A percentile compares a stretch with the other conserved stretches of the same genome.
phyloP scores from a whole-genome alignment of 1,139 yeast genomes.

The Saccharomyces hybrid region DNA sequence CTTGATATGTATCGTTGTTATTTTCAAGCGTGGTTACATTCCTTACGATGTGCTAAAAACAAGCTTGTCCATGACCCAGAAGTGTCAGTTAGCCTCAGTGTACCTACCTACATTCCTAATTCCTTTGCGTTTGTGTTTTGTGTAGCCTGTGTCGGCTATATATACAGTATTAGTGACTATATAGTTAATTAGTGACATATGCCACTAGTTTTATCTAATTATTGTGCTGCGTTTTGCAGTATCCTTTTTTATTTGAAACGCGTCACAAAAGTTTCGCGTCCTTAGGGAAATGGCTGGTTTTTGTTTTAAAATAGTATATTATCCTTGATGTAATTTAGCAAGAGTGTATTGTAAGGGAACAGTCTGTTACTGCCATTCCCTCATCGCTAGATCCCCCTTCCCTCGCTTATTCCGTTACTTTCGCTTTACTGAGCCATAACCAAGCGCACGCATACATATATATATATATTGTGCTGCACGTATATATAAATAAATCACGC shows the following conservation, averaged over 20 bases:
- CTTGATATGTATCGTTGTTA: slow-evolving; percentile 21
- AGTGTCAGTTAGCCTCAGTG: slow-evolving; percentile 16
- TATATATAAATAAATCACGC: neutral
- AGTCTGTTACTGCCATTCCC: neutral
- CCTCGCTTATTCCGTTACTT: neutral
- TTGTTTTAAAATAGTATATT: neutral
- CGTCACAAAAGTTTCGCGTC: slow-evolving; percentile 1
- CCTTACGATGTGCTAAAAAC: slow-evolving; percentile 14
- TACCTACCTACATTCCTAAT: slow-evolving; percentile 28
- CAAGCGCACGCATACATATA: neutral
- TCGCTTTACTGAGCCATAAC: neutral
- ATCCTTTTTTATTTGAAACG: neutral
- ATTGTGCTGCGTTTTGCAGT: neutral
- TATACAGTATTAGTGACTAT: neutral
- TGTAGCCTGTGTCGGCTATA: slow-evolving; percentile 2
- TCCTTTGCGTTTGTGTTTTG: slow-evolving; percentile 21
- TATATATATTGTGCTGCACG: neutral
- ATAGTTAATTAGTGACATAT: neutral
- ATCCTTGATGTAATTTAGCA: neutral
- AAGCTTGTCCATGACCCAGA: slow-evolving; percentile 12
- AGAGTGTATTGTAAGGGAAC: neutral
- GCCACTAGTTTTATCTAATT: neutral
- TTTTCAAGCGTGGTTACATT: slow-evolving; percentile 24
- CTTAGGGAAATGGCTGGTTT: neutral
- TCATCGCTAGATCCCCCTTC: neutral